Conservation (phyloP, 495 filamentous ascomycete genomes). For the Neurospora terricola region DNA sequence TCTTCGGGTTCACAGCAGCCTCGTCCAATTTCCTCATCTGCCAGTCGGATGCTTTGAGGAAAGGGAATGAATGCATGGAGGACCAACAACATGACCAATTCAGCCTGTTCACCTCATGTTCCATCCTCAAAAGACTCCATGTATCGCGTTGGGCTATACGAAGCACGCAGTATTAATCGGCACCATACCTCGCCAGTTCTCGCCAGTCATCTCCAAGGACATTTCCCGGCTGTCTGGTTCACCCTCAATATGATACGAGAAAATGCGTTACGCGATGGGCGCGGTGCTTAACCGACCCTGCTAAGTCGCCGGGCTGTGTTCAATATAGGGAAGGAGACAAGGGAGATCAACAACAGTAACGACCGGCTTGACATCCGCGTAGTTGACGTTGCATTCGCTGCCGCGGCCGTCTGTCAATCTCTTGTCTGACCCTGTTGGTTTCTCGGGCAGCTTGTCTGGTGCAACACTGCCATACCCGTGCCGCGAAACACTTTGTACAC, state of each 20-base stretch:
- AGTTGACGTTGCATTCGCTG: not conserved
- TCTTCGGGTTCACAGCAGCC: not conserved
- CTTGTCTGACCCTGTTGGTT: not conserved
- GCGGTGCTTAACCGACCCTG: not conserved
- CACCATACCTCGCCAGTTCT: not conserved
- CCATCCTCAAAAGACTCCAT: not conserved
- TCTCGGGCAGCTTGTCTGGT: not conserved
- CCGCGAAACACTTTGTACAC: not conserved
- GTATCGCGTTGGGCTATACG: not conserved
- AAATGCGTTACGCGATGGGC: not conserved
- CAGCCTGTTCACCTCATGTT: not conserved
- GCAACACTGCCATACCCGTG: not conserved
- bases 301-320: not conserved
- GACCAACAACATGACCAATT: not conserved
- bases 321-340: not conserved
- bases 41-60: not conserved
- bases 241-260: not conserved
- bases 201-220: not conserved
- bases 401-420: not conserved
- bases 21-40: not conserved
- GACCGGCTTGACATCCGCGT: not conserved
- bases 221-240: not conserved
- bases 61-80: not conserved
- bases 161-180: not conserved
- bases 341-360: not conserved